Percentiles rank a stretch among this genome's conserved stretches.
Evolutionary conservation across 352 stramenopile species (phyloP).

Genomic region (Phytophthora constricta): DNA sequence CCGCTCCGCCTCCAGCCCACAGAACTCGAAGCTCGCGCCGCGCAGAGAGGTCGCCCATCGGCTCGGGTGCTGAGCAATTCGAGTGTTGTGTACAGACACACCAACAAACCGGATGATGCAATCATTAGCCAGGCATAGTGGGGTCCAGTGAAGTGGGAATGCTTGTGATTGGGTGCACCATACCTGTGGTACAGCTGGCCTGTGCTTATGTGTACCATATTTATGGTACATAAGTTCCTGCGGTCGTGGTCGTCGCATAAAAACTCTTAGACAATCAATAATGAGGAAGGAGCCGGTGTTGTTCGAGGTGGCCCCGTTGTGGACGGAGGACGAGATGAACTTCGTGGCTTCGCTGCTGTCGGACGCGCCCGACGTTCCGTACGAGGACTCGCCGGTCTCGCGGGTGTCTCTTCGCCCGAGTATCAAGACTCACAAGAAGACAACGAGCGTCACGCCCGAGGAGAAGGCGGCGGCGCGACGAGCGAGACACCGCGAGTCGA

Average conservation of each 20-base stretch:
- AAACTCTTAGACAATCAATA: not conserved
- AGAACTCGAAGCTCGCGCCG: constrained; percentile 41
- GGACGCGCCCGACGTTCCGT: constrained; percentile 18
- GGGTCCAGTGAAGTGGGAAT: not conserved
- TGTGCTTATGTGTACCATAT: not conserved
- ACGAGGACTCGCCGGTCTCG: not conserved
- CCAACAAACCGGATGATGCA: too few relatives aligned
- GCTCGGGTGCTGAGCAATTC: too few relatives aligned
- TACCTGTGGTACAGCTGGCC: too few relatives aligned
- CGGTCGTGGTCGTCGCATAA: not conserved
- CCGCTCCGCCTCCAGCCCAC: constrained; percentile 29
- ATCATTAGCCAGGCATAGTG: constrained; percentile 22
- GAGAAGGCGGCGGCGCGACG: constrained; percentile 29
- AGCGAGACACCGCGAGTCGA: constrained; percentile 41
- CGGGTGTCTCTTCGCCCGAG: not conserved
- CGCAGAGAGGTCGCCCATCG: constrained; percentile 43
- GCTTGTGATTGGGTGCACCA: not conserved
- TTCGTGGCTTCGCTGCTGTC: constrained; percentile 36
- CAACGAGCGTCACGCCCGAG: constrained; percentile 22
- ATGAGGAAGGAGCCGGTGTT: constrained; percentile 24
- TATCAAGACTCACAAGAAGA: not conserved
- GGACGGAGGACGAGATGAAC: constrained; percentile 34
- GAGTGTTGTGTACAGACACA: too few relatives aligned
- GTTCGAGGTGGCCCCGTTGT: constrained; percentile 21
- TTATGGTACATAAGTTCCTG: not conserved